Conservation (phyloP, 768 basidiomycete species). For the Phaffia australis region DNA sequence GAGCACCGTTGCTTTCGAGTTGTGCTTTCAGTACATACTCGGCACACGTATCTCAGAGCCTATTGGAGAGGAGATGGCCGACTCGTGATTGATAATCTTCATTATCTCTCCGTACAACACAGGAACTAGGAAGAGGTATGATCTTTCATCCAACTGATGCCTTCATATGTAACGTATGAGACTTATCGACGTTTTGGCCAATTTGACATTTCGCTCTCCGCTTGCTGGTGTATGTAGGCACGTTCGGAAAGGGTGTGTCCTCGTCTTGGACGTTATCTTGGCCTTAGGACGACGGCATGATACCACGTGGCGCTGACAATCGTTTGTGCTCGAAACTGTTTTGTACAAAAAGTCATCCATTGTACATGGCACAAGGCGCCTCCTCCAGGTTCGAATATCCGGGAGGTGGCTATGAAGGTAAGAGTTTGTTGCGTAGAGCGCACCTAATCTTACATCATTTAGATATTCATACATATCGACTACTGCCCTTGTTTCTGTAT, state of each 20-base stretch:
- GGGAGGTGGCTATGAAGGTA: conserved; percentile 31
- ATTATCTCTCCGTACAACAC: neutral
- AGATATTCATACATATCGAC: conserved; percentile 10
- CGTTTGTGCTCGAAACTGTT: too few relatives aligned
- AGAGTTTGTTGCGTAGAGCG: conserved; percentile 28
- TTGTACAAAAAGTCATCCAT: conserved; percentile 57
- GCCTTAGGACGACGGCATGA: too few relatives aligned
- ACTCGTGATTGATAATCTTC: neutral
- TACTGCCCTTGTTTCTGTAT: neutral
- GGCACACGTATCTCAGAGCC: neutral
- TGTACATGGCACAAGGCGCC: conserved; percentile 39
- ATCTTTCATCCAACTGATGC: neutral
- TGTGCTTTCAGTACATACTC: neutral
- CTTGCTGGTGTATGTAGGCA: neutral
- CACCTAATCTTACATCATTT: conserved; percentile 26
- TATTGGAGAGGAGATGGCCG: neutral
- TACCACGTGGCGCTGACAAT: too few relatives aligned
- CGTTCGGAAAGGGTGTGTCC: conserved; percentile 11
- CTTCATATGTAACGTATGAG: neutral
- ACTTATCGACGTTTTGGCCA: neutral
- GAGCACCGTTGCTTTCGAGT: neutral
- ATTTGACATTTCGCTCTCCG: neutral
- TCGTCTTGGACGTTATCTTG: too few relatives aligned
- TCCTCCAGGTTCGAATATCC: conserved; percentile 29
- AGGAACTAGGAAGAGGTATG: conserved; percentile 20